These are phyloP conservation scores for Cutaneotrichosporon sp. DNA, from an alignment of 1,284 basidiomycete genomes.

Conservation along the genomic window DNA sequence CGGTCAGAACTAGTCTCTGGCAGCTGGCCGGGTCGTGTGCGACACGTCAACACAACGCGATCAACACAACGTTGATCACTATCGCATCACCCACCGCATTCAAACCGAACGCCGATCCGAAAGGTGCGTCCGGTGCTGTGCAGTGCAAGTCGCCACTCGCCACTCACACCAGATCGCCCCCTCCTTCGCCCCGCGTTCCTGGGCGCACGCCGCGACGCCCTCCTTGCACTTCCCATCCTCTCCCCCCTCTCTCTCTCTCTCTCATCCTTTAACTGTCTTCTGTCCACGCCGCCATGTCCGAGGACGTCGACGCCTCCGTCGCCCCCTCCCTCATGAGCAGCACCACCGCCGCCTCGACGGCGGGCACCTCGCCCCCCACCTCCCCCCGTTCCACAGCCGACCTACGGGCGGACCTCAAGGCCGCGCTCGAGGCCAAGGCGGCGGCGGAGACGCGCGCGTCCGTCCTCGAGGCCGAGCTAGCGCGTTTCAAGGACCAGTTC, in stretches of 20 bases:
- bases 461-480: conserved; percentile 40
- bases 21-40: not conserved
- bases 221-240: too few species aligned
- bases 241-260: too few species aligned
- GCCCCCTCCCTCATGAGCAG: conserved; percentile 10
- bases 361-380: not conserved
- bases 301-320: conserved; percentile 1
- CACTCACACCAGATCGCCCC: conserved; percentile 3
- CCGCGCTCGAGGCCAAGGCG: conserved; percentile 1
- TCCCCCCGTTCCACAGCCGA: not conserved
- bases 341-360: conserved; percentile 10
- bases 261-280: not conserved
- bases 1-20: too few species aligned
- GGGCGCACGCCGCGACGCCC: too few species aligned
- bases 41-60: not conserved
- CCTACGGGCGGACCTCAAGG: conserved; percentile 4
- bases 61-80: too few species aligned
- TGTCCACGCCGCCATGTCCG: not conserved
- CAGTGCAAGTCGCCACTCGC: not conserved
- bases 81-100: not conserved
- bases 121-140: not conserved
- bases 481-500: conserved; percentile 44
- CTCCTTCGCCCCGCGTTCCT: not conserved
- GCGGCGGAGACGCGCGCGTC: conserved; percentile 17
- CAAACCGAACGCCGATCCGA: not conserved